Evolutionary conservation across 2,329 filamentous ascomycete species (phyloP).

Genomic region (Bertia moriformis): DNA sequence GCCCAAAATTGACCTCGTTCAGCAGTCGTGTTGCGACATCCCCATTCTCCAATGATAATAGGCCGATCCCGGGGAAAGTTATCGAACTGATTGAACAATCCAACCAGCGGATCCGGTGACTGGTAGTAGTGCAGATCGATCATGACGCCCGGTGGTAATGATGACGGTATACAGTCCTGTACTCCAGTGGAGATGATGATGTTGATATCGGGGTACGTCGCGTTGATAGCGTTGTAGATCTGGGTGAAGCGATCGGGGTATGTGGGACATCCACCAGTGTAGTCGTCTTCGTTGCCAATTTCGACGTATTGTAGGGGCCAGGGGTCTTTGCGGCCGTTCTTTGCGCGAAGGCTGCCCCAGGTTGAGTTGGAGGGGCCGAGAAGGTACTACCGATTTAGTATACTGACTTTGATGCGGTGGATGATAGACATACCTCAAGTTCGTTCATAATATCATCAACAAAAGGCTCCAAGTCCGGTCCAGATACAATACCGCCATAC

Average conservation of each 20-base stretch:
- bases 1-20: slow-evolving; percentile 24
- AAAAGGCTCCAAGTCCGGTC: too few relatives aligned
- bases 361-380: slow-evolving; percentile 33
- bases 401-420: too few relatives aligned
- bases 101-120: slow-evolving; percentile 31
- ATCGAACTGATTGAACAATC: slow-evolving; percentile 36
- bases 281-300: slow-evolving; percentile 55
- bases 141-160: slow-evolving; percentile 17
- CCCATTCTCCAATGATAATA: slow-evolving; percentile 35
- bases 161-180: slow-evolving; percentile 13
- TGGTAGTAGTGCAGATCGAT: slow-evolving; percentile 35
- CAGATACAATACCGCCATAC: slow-evolving; percentile 37
- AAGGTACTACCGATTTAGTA: too few relatives aligned
- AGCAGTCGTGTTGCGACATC: too few relatives aligned
- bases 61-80: slow-evolving; percentile 45
- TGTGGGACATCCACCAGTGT: slow-evolving; percentile 48
- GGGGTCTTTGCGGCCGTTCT: slow-evolving; percentile 44
- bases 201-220: slow-evolving; percentile 38
- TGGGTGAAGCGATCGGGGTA: slow-evolving; percentile 31
- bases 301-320: slow-evolving; percentile 48
- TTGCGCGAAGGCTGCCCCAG: slow-evolving; percentile 41
- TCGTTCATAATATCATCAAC: slow-evolving; percentile 47
- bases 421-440: too few relatives aligned
- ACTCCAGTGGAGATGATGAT: slow-evolving; percentile 42
- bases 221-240: slow-evolving; percentile 43